phyloP scores from a whole-genome alignment of 2,329 filamentous ascomycete species.

The Ophiostoma australiae region DNA sequence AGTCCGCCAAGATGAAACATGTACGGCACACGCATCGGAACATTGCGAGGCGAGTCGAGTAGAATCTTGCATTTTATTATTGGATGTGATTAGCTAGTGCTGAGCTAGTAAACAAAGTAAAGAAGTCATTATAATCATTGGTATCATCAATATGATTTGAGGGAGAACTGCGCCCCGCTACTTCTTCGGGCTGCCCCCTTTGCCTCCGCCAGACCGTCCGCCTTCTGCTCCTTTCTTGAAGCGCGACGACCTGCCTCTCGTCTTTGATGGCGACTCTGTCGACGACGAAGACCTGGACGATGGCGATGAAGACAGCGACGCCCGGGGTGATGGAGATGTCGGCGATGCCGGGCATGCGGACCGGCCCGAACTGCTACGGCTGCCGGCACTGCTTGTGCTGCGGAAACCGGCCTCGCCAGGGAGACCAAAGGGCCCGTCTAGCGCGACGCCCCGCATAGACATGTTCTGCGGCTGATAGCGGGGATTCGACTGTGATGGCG shows the following conservation, averaged over 20 bases:
- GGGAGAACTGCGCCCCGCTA: background rate
- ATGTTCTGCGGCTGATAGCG: background rate
- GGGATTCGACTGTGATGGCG: background rate
- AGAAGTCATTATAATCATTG: background rate
- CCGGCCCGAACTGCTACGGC: background rate
- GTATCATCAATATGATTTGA: no score
- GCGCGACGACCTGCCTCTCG: background rate
- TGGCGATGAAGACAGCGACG: background rate
- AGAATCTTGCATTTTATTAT: background rate
- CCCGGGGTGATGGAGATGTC: background rate
- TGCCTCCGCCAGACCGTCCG: background rate
- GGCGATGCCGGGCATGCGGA: background rate
- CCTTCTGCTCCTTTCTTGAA: background rate
- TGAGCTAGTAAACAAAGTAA: background rate
- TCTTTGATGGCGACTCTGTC: background rate
- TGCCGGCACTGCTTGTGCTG: background rate
- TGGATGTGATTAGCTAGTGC: no score
- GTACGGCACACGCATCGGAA: no score
- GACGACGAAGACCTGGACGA: background rate
- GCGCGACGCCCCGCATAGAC: background rate
- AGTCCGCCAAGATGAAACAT: no score
- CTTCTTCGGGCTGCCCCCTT: background rate
- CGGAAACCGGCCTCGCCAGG: background rate
- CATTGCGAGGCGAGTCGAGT: no score
- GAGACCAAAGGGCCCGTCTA: background rate